Evolutionary conservation across 2,329 filamentous ascomycete genomes (phyloP), one percentile per base, ranked within the genome.

Genomic region (Verticillium isaacii): DNA sequence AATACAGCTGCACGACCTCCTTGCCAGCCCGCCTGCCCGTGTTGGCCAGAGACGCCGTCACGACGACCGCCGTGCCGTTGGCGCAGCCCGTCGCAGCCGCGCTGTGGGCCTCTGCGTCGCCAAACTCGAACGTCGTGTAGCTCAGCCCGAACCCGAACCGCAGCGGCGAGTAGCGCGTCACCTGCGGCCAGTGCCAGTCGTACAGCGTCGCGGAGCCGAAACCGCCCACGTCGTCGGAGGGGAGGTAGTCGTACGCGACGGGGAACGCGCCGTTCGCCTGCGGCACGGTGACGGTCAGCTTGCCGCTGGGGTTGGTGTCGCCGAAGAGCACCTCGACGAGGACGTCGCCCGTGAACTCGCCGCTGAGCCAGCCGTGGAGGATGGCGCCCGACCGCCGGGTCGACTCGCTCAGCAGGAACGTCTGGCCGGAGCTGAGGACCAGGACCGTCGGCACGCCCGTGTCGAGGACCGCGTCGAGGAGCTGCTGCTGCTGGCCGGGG

Each of bases 211-310:
- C 82, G 0, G 86, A 84, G 0, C 78, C 77, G 64, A 89, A 85
- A 62, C 82, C 78, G 37, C 86, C 72, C 60, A 81, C 82, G 73
- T 90, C 87, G 66, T 86, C 82, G 3, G 80, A 81, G 0, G 79
- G 79, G 72, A 90, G 88, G 70, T 88, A 82, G 34, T 89, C 83
- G 73, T 91, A 90, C 70, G 90, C 87, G 60, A 89, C 81, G 60
- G 88, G 88, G 5, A 72, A 66, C 11, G 77, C 71, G n/a, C 77
- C 72, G 5, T 74, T 68, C 2, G 69, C 72, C 75, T 80, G 80
- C 0, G 80, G 81, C 73, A 83, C 80, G 2, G 78, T 80, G 12
- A 83, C 76, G 0, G 72, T 71, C 11, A 73, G 64, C 59, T 73
- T 73, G n/a, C 70, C 72, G 55, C 72, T 73, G 0, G 87, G 86